These are phyloP conservation scores for Diplodia intermedia DNA, from an alignment of 2,329 filamentous ascomycete genomes.

Conservation along the genomic window DNA sequence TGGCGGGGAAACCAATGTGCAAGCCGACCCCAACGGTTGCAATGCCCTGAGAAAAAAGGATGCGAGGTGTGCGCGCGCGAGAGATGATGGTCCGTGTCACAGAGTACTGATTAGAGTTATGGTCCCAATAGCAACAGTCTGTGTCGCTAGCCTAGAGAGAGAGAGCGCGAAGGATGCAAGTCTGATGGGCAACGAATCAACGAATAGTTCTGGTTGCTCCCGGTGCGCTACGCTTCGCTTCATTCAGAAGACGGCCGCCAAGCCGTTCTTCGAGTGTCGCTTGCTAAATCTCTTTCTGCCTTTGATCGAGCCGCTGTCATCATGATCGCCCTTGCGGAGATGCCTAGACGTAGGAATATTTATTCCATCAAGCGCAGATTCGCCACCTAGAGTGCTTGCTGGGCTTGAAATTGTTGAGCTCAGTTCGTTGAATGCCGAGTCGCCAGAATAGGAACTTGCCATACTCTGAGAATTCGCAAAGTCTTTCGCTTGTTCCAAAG, in stretches of 20 bases:
- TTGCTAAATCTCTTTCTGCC: slow-evolving; percentile 80
- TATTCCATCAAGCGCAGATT: slow-evolving; percentile 49
- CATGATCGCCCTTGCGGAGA: slow-evolving; percentile 53
- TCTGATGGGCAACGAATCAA: slow-evolving; percentile 16
- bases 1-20: slow-evolving; percentile 14
- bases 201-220: slow-evolving; percentile 6
- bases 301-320: slow-evolving; percentile 62
- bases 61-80: not conserved
- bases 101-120: slow-evolving; percentile 11
- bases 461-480: slow-evolving; percentile 77
- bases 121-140: slow-evolving; percentile 16
- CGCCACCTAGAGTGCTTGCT: slow-evolving; percentile 72
- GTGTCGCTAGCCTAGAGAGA: slow-evolving; percentile 3
- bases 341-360: slow-evolving; percentile 62
- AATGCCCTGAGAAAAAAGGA: slow-evolving; percentile 2
- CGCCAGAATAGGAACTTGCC: slow-evolving; percentile 68
- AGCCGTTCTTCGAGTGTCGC: slow-evolving; percentile 90
- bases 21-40: slow-evolving; percentile 23
- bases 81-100: slow-evolving; percentile 11
- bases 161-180: slow-evolving; percentile 9
- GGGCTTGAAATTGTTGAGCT: slow-evolving; percentile 73
- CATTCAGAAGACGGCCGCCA: slow-evolving; percentile 80
- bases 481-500: slow-evolving; percentile 84
- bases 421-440: slow-evolving; percentile 53
- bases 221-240: slow-evolving; percentile 22